Evolutionary conservation across 179 eudicot genomes (phyloP), one percentile per base, ranked within the genome.

Genomic region (Pouteria campechiana): DNA sequence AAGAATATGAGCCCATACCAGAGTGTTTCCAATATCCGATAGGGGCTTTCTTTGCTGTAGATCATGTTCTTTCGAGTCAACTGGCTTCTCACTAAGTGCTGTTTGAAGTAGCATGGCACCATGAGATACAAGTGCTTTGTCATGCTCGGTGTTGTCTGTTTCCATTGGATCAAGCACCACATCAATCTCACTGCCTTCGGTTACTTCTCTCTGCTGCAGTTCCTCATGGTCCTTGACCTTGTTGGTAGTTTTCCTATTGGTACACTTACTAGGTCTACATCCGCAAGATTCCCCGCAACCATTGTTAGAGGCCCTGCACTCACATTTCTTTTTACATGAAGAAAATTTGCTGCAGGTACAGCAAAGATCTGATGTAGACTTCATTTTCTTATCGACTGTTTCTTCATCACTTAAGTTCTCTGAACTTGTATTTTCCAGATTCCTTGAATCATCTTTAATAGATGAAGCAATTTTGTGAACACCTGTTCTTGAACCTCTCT

Each of bases 11-110:
- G 7, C 23, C 50, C 60, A 7, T 83, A 88, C 96, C 48, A 52
- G 28, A 18, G 74, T 73, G 54, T 87, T 87, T 35, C 96, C 94
- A 41, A 89, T 89, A 66, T 86, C 95, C 5, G 93, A 69, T 56
- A 89, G 55, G 33, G 97, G 78, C 82, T 76, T 90, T 65, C 98
- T 79, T 37, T 17, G 35, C 14, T 34, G 41, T 11, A 32, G 68
- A 50, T 53, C 61, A 31, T 57, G 76, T 31, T 58, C 74, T 17
- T 64, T 55, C 49, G 62, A 46, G 24, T 55, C 55, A 10, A 30
- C 46, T 6, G 75, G 74, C 61, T 68, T 72, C 38, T 72, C 83
- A 33, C 78, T 41, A 0, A 92, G 50, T 4, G 96, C 99, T 52
- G 58, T 69, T 44, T 78, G 79, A 41, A 92, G 94, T 32, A 92